phyloP scores from a whole-genome alignment of 1,284 basidiomycete genomes.

The Ceratobasidium sp. region DNA sequence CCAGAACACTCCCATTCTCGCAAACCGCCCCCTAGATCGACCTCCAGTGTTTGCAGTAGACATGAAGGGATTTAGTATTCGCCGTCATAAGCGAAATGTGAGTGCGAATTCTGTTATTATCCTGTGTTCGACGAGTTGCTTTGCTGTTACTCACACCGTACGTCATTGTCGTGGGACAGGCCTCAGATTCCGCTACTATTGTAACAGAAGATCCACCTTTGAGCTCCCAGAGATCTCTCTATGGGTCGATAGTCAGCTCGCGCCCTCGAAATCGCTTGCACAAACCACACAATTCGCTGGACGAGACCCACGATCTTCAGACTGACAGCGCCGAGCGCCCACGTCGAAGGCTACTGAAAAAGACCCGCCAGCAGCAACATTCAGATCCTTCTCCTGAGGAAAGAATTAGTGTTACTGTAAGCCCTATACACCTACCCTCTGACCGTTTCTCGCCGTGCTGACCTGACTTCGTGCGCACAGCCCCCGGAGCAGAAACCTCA shows the following conservation, averaged over 20 bases:
- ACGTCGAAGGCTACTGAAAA: slow-evolving; percentile 27
- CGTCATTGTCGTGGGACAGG: slow-evolving; percentile 8
- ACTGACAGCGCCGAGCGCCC: slow-evolving; percentile 23
- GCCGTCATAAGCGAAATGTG: slow-evolving; percentile 38
- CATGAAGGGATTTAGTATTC: slow-evolving; percentile 28
- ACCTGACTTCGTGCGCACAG: slow-evolving; percentile 12
- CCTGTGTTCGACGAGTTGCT: not conserved
- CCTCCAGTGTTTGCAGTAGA: not conserved
- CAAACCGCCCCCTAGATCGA: slow-evolving; percentile 28
- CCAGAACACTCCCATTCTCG: slow-evolving; percentile 12
- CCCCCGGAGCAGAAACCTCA: slow-evolving; percentile 40
- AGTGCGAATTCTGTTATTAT: not conserved
- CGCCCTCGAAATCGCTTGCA: slow-evolving; percentile 31
- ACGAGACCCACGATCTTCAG: slow-evolving; percentile 21
- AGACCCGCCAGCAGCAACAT: slow-evolving; percentile 21
- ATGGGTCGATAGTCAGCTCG: slow-evolving; percentile 24
- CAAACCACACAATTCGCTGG: slow-evolving; percentile 28
- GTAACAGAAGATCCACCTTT: slow-evolving; percentile 11
- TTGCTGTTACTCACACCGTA: not conserved
- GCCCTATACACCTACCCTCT: not conserved
- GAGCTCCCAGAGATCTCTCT: slow-evolving; percentile 29
- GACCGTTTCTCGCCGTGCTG: not conserved
- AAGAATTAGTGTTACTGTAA: slow-evolving; percentile 13
- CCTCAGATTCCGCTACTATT: slow-evolving; percentile 34
- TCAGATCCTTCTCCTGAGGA: slow-evolving; percentile 31